Percentiles rank a stretch among this genome's conserved stretches.
phyloP scores from a whole-genome alignment of 73 alveolate species.

The Paramecium pentaurelia region DNA sequence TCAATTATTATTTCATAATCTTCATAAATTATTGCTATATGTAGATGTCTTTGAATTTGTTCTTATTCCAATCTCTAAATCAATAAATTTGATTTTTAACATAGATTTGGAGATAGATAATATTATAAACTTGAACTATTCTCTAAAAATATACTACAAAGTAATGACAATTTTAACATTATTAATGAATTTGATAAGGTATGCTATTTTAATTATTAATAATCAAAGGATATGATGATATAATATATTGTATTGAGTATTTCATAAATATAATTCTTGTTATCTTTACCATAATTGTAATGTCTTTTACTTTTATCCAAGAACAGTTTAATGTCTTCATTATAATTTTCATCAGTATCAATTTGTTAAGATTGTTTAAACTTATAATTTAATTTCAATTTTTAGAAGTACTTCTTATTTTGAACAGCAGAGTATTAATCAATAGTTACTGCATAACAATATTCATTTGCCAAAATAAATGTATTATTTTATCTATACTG shows the following conservation, averaged over 20 bases:
- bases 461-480: not conserved
- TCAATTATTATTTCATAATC: conserved; percentile 9
- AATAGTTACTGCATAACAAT: not conserved
- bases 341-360: not conserved
- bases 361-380: not conserved
- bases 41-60: not conserved
- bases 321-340: conserved; percentile 18
- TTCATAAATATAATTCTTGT: not conserved
- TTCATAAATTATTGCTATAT: conserved; percentile 11
- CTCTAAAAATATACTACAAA: conserved; percentile 28
- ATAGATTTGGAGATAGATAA: not conserved
- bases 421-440: not conserved
- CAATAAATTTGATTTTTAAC: not conserved
- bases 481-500: not conserved
- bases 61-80: not conserved
- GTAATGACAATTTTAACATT: not conserved
- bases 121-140: not conserved
- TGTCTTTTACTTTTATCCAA: conserved; percentile 17
- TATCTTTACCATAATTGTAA: not conserved
- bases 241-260: not conserved
- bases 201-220: not conserved
- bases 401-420: not conserved
- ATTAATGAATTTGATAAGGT: not conserved
- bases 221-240: not conserved
- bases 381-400: not conserved